These are phyloP conservation scores for Penicillium fimorum DNA, from an alignment of 495 filamentous ascomycete species.

Conservation along the genomic window DNA sequence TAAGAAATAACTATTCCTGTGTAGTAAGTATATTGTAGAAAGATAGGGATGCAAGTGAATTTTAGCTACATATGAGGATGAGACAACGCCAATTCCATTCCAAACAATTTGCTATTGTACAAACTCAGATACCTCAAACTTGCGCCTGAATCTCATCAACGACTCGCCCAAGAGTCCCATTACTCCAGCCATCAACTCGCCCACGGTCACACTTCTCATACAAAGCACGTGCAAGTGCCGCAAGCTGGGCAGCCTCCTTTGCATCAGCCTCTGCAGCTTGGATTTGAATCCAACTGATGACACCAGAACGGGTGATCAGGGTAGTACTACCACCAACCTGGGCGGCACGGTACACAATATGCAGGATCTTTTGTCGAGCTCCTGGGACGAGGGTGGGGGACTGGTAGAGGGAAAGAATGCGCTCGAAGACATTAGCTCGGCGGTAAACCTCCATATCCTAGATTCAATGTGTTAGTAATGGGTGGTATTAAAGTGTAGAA, in stretches of 20 bases:
- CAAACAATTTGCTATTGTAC: constrained; percentile 5
- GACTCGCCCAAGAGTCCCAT: constrained; percentile 38
- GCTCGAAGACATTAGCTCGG: constrained; percentile 74
- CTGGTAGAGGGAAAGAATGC: constrained; percentile 66
- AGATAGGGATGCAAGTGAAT: not conserved
- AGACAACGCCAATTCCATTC: not conserved
- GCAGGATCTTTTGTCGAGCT: constrained; percentile 65
- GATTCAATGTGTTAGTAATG: constrained; percentile 9
- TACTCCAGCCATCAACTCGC: constrained; percentile 67
- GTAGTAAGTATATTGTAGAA: not conserved
- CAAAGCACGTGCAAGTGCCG: constrained; percentile 58
- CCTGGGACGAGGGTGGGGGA: constrained; percentile 60
- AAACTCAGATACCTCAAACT: constrained; percentile 7
- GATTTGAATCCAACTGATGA: constrained; percentile 74
- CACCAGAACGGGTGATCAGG: constrained; percentile 78
- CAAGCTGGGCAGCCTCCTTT: constrained; percentile 51
- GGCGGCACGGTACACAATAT: constrained; percentile 69
- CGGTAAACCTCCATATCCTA: constrained; percentile 83
- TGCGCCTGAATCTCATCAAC: constrained; percentile 29
- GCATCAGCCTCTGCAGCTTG: constrained; percentile 44
- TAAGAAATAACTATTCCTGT: too few species aligned
- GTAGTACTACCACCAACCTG: constrained; percentile 80
- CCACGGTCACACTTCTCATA: constrained; percentile 68
- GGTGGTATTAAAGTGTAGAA: not conserved
- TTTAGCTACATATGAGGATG: not conserved